Base-by-base conservation (phyloP, 371 early-diverging fungal genomes). In the Cokeromyces recurvatus region DNA sequence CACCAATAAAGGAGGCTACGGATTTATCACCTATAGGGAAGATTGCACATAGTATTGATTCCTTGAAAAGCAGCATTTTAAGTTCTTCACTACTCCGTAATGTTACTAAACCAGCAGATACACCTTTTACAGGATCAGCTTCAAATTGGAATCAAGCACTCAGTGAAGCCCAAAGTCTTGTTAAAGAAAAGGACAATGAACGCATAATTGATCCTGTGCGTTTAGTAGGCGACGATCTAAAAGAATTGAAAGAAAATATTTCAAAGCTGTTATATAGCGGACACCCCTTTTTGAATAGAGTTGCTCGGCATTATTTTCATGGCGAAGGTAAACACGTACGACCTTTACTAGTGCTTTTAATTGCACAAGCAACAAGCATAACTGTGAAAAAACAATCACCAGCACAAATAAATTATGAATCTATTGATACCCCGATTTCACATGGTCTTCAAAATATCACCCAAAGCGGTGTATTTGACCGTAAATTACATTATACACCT, bases 271-370 rank as follows among this genome's bases (percentile, higher is more conserved):
- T 95, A 24, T 89, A 87, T 16, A 80, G 83, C 45, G 87, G 84
- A 8, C 92, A 94, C 51, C 93, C 95, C 17, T 85, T 91, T 55
- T 64, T 95, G 23, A 82, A 89, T 48, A 90, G 87, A 10, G 87
- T 97, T 23, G 82, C 87, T 22, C 79, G 80, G 47, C 96, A 97
- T 66, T 95, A 95, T 62, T 95, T 95, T 53, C 73, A 75, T 52
- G 81, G 84, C 1, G 82, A 89, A 20, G 96, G 96, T 21, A 95
- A 97, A 59, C 92, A 92, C 58, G 82, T 97, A 14, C 81, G 97
- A 31, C 97, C 97, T 1, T 66, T 97, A 35, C 61, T 97, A 29
- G 93, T 97, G 2, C 72, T 97, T 36, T 78, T 97, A 35, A 79
- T 94, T 32, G 85, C 93, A 3, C 88, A 90, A 65, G 95, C 95